Base-by-base conservation (phyloP, 345 rosid species). In the Nephelium lappaceum region DNA sequence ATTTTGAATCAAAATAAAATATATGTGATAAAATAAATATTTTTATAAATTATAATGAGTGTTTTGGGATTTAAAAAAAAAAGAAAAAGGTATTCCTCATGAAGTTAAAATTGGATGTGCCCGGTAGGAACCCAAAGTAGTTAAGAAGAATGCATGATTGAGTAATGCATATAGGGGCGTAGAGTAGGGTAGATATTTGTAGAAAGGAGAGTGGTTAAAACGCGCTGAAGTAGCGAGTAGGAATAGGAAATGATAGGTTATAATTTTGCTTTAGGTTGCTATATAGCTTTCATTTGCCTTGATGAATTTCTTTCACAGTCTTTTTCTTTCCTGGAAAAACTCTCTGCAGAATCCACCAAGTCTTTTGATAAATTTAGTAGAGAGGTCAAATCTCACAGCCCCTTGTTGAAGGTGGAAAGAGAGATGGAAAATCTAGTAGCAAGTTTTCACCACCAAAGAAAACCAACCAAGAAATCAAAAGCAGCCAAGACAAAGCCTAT, bases 401-500 rank as follows among this genome's bases (percentile, higher is more conserved):
- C 36, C 36, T 31, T 31, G 36, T 31, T 31, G 36, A 31, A 31
- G 36, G 36, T 31, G 36, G 36, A 31, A 31, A 31, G 36, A 31
- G 36, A 36, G 14, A 72, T 72, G 75, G 75, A 72, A 18, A 53
- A 31, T 31, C 43, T 18, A 8, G 4, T 78, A 78, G 15, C 57
- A 0, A 71, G 39, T 53, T n/a, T 38, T 31, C 65, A 55, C 66
- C 79, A 79, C 66, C 79, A 79, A 64, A 77, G 51, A 42, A 80
- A 66, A 73, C 43, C 65, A 0, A 43, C 9, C 72, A 71, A 41
- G 27, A 81, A 47, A 0, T 0, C 70, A 27, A 74, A 58, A 72
- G 10, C 66, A 72, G 11, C 67, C 75, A 83, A 71, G 80, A 74
- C 68, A 19, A 74, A 77, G 51, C 78, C 82, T 6, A 67, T 89